Base-by-base conservation (phyloP, 495 filamentous ascomycete genomes). In the Neurospora sp. region DNA sequence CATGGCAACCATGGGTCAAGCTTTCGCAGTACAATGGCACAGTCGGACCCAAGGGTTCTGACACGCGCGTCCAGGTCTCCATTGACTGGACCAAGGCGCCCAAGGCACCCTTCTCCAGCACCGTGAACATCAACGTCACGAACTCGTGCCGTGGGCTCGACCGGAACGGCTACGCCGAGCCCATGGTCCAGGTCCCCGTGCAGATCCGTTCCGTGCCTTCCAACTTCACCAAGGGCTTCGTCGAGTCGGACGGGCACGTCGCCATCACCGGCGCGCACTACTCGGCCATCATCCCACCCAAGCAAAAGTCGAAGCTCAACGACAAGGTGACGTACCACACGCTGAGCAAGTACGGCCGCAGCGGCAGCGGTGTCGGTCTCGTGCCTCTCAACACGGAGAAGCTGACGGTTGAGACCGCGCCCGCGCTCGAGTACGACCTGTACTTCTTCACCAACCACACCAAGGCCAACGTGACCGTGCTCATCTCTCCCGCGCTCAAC, bases 361-460 rank as follows among this genome's bases (percentile, higher is more conserved):
- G 88, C 1, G 80, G 87, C 38, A 87, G 86, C 27, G 87, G 86
- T 37, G 84, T 91, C 18, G 88, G 87, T 5, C 84, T 92, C 42
- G 81, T 83, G 75, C 87, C 88, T 3, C 84, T 85, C 39, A 80
- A 84, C 44, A 84, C 87, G 14, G 78, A 85, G 40, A 83, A 85
- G 31, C 85, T 87, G 70, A 82, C 83, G 40, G 73, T 85, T 37
- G 76, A 79, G 8, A 79, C 82, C 6, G 87, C 86, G 0, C 89
- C 90, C 9, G 83, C 84, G 18, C 83, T 93, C 12, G 87, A 90
- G 75, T 93, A 92, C 77, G 85, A 89, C 74, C 75, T 93, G 23
- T 92, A 90, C 81, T 79, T 90, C 37, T 92, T 91, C 81, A 88
- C 88, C 23, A 81, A 83, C 69, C 75, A 78, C 70, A 78, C 85